Evolutionary conservation across 345 rosid species (phyloP).

Genomic region (Cardamine chenopodiifolia): DNA sequence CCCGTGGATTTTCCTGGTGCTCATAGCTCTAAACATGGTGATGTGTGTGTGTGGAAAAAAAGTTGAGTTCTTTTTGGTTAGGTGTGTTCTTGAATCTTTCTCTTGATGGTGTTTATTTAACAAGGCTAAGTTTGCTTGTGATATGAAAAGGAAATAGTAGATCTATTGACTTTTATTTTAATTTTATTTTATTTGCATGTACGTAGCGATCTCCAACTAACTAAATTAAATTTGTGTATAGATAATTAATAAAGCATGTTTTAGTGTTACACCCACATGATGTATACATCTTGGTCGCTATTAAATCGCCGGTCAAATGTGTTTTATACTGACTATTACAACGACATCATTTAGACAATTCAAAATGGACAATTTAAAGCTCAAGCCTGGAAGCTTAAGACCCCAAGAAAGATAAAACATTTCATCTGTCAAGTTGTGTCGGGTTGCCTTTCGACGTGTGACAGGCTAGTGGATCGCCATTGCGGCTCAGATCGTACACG

Average conservation of each 20-base stretch:
- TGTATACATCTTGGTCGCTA: slow-evolving; percentile 30
- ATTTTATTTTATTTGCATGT: not conserved
- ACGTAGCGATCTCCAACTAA: slow-evolving; percentile 32
- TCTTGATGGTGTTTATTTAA: slow-evolving; percentile 34
- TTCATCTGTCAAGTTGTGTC: no score
- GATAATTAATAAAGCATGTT: slow-evolving; percentile 28
- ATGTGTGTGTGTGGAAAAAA: not conserved
- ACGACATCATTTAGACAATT: slow-evolving; percentile 32
- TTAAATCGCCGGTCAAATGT: slow-evolving; percentile 39
- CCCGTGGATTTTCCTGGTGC: slow-evolving; percentile 48
- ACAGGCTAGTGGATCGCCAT: no score
- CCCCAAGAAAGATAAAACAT: no score
- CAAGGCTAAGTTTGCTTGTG: slow-evolving; percentile 30
- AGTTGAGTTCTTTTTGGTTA: not conserved
- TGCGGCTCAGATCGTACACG: no score
- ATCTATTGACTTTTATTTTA: slow-evolving; percentile 31
- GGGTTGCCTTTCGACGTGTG: no score
- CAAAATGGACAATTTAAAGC: slow-evolving; percentile 22
- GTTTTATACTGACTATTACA: slow-evolving; percentile 31
- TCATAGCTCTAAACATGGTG: slow-evolving; percentile 77
- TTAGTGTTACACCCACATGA: slow-evolving; percentile 41
- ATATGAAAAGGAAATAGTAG: slow-evolving; percentile 20
- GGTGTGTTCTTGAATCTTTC: slow-evolving; percentile 35
- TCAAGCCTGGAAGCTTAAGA: no score
- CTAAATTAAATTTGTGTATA: slow-evolving; percentile 21